These are phyloP conservation scores for Hydnum rufescens DNA, from an alignment of 768 basidiomycete species.

Conservation along the genomic window DNA sequence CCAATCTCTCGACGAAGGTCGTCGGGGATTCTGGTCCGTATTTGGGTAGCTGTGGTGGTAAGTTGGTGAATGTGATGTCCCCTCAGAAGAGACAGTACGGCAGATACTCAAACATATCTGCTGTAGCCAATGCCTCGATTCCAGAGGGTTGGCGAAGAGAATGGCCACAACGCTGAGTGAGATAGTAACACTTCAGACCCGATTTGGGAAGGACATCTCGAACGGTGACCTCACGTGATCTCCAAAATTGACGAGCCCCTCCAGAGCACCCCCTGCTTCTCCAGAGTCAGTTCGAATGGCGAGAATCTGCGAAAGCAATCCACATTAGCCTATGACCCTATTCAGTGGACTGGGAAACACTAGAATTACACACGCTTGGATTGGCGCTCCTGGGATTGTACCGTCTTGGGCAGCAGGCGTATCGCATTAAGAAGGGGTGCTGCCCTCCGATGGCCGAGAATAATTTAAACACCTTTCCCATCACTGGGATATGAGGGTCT, in stretches of 20 bases:
- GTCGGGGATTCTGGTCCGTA: conserved; percentile 6
- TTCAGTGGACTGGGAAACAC: background rate
- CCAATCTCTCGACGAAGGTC: conserved; percentile 2
- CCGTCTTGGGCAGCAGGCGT: conserved; percentile 10
- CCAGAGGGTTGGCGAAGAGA: conserved; percentile 35
- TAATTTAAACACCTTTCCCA: conserved; percentile 32
- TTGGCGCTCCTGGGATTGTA: conserved; percentile 10
- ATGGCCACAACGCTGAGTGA: conserved; percentile 22
- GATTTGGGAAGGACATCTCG: background rate
- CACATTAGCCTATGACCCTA: too few species aligned
- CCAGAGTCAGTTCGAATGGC: conserved; percentile 12
- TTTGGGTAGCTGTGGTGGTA: too few species aligned
- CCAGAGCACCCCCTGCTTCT: conserved; percentile 5
- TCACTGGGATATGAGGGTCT: conserved; percentile 10
- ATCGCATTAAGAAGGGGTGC: conserved; percentile 8
- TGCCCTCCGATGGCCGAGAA: conserved; percentile 35
- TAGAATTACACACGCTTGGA: conserved; percentile 8
- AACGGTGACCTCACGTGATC: conserved; percentile 15
- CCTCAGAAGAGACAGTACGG: too few species aligned
- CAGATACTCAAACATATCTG: too few species aligned
- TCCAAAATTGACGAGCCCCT: conserved; percentile 18
- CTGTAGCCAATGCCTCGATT: conserved; percentile 33
- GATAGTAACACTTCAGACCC: background rate
- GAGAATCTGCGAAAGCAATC: background rate
- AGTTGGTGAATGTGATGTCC: too few species aligned